These are phyloP conservation scores for Russula sp. DNA, from an alignment of 768 basidiomycete species.

Conservation along the genomic window DNA sequence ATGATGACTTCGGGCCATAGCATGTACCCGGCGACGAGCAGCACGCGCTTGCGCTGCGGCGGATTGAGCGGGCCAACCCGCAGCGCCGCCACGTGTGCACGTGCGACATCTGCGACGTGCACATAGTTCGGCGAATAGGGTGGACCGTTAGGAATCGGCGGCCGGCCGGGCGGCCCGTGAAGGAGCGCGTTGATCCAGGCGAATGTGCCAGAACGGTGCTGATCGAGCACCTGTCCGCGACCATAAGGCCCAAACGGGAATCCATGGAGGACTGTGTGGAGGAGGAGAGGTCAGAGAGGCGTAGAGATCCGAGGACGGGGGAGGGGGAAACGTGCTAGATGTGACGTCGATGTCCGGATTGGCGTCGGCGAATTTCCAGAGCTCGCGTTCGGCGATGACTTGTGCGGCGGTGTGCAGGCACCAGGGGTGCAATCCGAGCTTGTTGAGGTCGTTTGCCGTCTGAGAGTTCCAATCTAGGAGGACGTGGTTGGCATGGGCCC, in stretches of 20 bases:
- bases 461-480: conserved; percentile 19
- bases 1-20: conserved; percentile 13
- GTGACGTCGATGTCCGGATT: conserved; percentile 15
- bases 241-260: conserved; percentile 18
- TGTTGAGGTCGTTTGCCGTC: conserved; percentile 1
- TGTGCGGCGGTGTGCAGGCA: conserved; percentile 10
- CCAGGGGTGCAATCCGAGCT: conserved; percentile 19
- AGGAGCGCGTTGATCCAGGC: conserved; percentile 17
- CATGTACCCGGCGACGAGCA: conserved; percentile 16
- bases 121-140: conserved; percentile 21
- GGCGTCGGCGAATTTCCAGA: conserved; percentile 17
- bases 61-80: conserved; percentile 7
- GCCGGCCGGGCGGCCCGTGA: conserved; percentile 11
- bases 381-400: conserved; percentile 19
- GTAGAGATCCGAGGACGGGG: too few relatives aligned
- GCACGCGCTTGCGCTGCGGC: conserved; percentile 11
- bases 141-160: conserved; percentile 4
- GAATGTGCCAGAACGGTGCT: conserved; percentile 7
- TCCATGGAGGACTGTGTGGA: conserved; percentile 10
- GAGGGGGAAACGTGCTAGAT: conserved; percentile 9
- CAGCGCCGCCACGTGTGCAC: conserved; percentile 12
- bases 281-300: neutral
- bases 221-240: conserved; percentile 12
- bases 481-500: neutral
- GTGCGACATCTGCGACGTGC: conserved; percentile 13